phyloP scores from a whole-genome alignment of 176 grass and related monocot species.

The Pontederia paniculata region DNA sequence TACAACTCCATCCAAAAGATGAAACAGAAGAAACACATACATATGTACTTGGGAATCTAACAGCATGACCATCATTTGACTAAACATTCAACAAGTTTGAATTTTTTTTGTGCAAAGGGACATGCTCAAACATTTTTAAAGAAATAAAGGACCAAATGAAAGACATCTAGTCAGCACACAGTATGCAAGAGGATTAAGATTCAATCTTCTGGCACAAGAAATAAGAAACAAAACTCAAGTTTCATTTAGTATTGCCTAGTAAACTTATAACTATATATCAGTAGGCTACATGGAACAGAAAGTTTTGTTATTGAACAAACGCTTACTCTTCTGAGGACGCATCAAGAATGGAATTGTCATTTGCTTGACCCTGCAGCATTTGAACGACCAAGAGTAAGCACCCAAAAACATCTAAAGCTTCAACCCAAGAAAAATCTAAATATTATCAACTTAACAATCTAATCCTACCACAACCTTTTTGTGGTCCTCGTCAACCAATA shows the following conservation, averaged over 20 bases:
- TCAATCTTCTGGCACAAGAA: background rate
- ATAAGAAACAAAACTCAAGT: background rate
- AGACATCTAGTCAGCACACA: no score
- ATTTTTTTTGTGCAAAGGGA: no score
- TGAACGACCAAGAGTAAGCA: slow-evolving; percentile 13
- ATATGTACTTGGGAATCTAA: no score
- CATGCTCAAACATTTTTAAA: no score
- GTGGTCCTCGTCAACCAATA: slow-evolving; percentile 21
- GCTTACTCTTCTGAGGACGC: slow-evolving; percentile 24
- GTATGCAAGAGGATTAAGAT: no score
- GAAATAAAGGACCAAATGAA: no score
- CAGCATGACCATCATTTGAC: no score
- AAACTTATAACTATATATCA: background rate
- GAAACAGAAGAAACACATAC: no score
- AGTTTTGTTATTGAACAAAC: background rate
- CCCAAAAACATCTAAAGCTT: background rate
- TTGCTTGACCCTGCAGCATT: slow-evolving; percentile 30
- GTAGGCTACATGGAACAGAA: background rate
- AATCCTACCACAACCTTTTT: slow-evolving; percentile 20
- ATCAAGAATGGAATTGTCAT: slow-evolving; percentile 15
- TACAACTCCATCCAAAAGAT: no score
- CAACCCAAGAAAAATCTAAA: background rate
- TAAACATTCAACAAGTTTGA: no score
- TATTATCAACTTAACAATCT: background rate
- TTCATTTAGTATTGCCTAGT: background rate